These are phyloP conservation scores for Viridothelium virens DNA, from an alignment of 495 filamentous ascomycete species.

Conservation along the genomic window DNA sequence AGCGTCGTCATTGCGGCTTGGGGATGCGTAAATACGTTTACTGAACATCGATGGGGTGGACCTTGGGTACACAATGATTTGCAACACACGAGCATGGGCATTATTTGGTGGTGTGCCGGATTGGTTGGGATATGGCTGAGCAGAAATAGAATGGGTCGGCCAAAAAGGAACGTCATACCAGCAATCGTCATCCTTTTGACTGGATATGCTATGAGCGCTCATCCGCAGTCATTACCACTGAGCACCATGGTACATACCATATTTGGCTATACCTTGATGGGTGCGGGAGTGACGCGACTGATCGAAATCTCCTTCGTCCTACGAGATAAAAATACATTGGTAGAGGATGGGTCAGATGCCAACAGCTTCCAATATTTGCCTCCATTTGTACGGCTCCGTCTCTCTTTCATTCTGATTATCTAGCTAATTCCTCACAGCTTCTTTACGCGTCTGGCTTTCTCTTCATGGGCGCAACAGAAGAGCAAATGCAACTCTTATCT, in stretches of 20 bases:
- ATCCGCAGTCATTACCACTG: constrained; percentile 72
- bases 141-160: constrained; percentile 67
- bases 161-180: constrained; percentile 87
- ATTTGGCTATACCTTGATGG: constrained; percentile 95
- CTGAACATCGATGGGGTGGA: constrained; percentile 88
- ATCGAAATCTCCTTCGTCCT: constrained; percentile 89
- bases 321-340: constrained; percentile 55
- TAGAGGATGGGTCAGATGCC: constrained; percentile 52
- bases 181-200: constrained; percentile 84
- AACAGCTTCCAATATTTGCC: constrained; percentile 92
- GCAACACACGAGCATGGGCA: constrained; percentile 94
- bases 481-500: constrained; percentile 76
- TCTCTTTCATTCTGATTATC: neutral
- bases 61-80: constrained; percentile 91
- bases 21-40: constrained; percentile 97
- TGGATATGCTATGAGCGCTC: constrained; percentile 89
- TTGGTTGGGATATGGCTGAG: constrained; percentile 89
- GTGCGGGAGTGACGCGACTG: constrained; percentile 70
- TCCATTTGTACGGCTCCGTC: constrained; percentile 64
- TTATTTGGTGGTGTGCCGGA: constrained; percentile 95
- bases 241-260: constrained; percentile 85
- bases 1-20: constrained; percentile 82
- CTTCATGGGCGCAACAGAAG: constrained; percentile 95
- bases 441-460: constrained; percentile 90
- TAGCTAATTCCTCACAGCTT: constrained; percentile 45